These are phyloP conservation scores for Alternaria triticina DNA, from an alignment of 2,329 filamentous ascomycete species.

Conservation along the genomic window DNA sequence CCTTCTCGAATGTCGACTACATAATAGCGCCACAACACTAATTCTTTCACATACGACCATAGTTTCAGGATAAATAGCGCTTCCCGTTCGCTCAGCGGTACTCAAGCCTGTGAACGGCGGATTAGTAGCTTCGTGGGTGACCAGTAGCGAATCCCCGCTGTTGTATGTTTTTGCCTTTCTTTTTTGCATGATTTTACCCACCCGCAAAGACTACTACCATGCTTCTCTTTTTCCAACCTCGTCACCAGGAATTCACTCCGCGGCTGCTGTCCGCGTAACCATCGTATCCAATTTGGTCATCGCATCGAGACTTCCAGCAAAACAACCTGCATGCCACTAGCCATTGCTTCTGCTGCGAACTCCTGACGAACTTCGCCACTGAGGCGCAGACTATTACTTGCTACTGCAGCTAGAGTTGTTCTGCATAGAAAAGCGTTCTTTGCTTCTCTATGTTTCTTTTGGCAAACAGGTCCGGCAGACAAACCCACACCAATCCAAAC, in stretches of 20 bases:
- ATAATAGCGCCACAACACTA: background rate
- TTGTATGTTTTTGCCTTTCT: constrained; percentile 14
- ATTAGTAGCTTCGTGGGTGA: constrained; percentile 19
- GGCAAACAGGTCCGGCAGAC: background rate
- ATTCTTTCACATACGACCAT: constrained; percentile 9
- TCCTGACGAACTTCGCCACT: background rate
- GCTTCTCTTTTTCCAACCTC: background rate
- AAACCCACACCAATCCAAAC: background rate
- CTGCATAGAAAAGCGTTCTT: background rate
- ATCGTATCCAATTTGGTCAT: background rate
- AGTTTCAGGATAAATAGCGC: constrained; percentile 1
- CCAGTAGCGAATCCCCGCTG: constrained; percentile 11
- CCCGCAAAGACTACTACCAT: background rate
- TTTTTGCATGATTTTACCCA: too few species aligned
- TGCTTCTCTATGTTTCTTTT: background rate
- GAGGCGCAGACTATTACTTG: background rate
- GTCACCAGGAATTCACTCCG: background rate
- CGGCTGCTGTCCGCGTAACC: background rate
- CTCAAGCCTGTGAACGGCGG: constrained; percentile 3
- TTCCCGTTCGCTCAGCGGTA: constrained; percentile 13
- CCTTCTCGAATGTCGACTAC: background rate
- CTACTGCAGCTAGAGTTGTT: background rate
- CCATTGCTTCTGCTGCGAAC: background rate
- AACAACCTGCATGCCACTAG: background rate
- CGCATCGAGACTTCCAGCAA: background rate